Evolutionary conservation across 768 basidiomycete genomes (phyloP), one percentile per base, ranked within the genome.

Genomic region (Amanita pallidorosea): DNA sequence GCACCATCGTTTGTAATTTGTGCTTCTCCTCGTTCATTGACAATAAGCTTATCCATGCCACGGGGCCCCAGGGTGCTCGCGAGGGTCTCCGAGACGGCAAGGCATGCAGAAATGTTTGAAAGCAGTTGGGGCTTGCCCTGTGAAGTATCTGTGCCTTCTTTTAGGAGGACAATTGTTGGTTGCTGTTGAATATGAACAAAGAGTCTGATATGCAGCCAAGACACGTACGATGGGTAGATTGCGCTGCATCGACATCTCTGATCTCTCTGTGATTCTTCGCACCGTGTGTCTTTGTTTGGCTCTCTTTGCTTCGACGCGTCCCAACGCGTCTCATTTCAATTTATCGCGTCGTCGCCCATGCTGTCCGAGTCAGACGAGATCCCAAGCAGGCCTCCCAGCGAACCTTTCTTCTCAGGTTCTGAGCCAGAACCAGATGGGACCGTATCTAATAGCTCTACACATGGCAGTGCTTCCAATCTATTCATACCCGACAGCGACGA

Each of bases 1-100:
- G 96, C 96, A 53, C 96, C 96, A 78, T 99, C 96, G 67, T 99
- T 99, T 18, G 96, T 98, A 63, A 99, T 99, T 71, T 96, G 95
- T 7, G 96, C 92, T 54, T 94, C 87, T 45, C 96, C 95, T 51
- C 93, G 81, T 53, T 89, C 85, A 54, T 85, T 85, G 2, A 97
- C 95, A 57, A 96, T 96, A 41, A 98, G 74, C 65, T 97, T 98
- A 67, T 99, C 96, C 96, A 99, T 98, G 55, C 96, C 96, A 53
- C 96, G 75, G 7, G 96, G 96, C 12, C 96, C 96, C n/a, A 99
- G 81, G 29, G 96, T 98, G 51, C 80, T 92, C 18, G 96, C 77
- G 49, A 99, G 79, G 2, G 91, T 97, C 63, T 91, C 81, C 43
- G 94, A 70, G 57, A 99, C 85, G 15, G 94, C 92, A 51, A 94